phyloP scores from a whole-genome alignment of 2,329 filamentous ascomycete species.

The Fusarium albidum region DNA sequence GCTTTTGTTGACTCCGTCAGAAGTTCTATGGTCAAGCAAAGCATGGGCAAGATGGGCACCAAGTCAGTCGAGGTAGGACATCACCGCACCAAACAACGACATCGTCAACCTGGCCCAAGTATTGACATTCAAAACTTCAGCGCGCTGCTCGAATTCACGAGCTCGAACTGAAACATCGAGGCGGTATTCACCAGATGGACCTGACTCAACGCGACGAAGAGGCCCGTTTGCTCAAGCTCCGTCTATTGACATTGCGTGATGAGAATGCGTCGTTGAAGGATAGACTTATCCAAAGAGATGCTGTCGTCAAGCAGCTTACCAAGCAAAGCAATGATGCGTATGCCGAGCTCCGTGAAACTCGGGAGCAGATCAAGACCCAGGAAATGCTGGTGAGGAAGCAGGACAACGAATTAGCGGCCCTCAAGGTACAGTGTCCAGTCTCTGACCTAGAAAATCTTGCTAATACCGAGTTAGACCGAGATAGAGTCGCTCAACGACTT shows the following conservation, averaged over 20 bases:
- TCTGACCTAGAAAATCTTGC: background rate
- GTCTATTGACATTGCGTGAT: constrained; percentile 75
- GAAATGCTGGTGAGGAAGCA: constrained; percentile 59
- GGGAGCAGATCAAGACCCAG: constrained; percentile 53
- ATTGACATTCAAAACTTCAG: constrained; percentile 44
- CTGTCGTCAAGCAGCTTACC: constrained; percentile 60
- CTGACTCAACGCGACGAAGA: constrained; percentile 79
- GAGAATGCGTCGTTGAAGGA: constrained; percentile 75
- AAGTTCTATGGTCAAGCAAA: background rate
- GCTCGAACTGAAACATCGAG: constrained; percentile 76
- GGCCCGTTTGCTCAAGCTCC: constrained; percentile 72
- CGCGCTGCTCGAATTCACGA: constrained; percentile 56
- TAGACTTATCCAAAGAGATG: constrained; percentile 66
- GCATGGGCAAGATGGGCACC: constrained; percentile 37
- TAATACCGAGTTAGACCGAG: constrained; percentile 65
- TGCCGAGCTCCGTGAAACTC: constrained; percentile 53
- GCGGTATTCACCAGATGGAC: constrained; percentile 69
- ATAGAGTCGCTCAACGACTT: constrained; percentile 72
- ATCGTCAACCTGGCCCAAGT: constrained; percentile 28
- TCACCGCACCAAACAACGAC: constrained; percentile 31
- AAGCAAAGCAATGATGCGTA: constrained; percentile 51
- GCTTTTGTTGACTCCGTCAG: background rate
- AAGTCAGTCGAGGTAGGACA: constrained; percentile 40
- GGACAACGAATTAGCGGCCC: constrained; percentile 55
- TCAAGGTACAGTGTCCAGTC: constrained; percentile 51